These are phyloP conservation scores for Mycena galopus DNA, from an alignment of 768 basidiomycete species.

Conservation along the genomic window DNA sequence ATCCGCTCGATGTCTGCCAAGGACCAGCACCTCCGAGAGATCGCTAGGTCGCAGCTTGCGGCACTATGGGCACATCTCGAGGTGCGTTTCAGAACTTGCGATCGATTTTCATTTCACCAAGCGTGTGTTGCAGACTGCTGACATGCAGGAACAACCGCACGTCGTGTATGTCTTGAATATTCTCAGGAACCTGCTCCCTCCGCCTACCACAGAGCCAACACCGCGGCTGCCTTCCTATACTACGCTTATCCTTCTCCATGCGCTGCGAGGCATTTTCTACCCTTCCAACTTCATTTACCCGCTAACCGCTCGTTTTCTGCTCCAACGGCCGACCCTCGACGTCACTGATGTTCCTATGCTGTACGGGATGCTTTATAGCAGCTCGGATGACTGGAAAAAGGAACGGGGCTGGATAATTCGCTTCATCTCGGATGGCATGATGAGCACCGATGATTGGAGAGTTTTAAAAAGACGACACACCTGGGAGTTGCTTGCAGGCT, in stretches of 20 bases:
- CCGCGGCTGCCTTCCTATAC: conserved; percentile 81
- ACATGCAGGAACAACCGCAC: conserved; percentile 85
- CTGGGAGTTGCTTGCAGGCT: conserved; percentile 88
- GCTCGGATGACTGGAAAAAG: conserved; percentile 84
- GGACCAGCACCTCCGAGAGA: conserved; percentile 67
- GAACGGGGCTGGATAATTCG: conserved; percentile 92
- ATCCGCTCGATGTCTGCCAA: conserved; percentile 81
- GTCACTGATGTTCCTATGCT: conserved; percentile 89
- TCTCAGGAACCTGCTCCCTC: conserved; percentile 69
- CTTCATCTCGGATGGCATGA: conserved; percentile 87
- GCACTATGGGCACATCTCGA: conserved; percentile 72
- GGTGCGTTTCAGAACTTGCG: conserved; percentile 55
- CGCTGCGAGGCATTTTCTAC: conserved; percentile 85
- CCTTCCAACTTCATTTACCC: conserved; percentile 93
- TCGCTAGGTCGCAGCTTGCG: conserved; percentile 73
- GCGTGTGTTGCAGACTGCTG: conserved; percentile 57
- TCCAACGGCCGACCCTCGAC: conserved; percentile 90
- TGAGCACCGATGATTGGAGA: conserved; percentile 82
- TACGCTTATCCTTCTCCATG: conserved; percentile 86
- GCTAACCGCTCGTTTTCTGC: conserved; percentile 85
- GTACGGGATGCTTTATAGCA: conserved; percentile 89
- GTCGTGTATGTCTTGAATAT: conserved; percentile 77
- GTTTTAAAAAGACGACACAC: conserved; percentile 85
- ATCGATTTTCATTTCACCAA: conserved; percentile 5
- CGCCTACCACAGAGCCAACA: conserved; percentile 54